These are phyloP conservation scores for Pseudocercospora fijiensis DNA, from an alignment of 2,329 filamentous ascomycete genomes.

Conservation along the genomic window DNA sequence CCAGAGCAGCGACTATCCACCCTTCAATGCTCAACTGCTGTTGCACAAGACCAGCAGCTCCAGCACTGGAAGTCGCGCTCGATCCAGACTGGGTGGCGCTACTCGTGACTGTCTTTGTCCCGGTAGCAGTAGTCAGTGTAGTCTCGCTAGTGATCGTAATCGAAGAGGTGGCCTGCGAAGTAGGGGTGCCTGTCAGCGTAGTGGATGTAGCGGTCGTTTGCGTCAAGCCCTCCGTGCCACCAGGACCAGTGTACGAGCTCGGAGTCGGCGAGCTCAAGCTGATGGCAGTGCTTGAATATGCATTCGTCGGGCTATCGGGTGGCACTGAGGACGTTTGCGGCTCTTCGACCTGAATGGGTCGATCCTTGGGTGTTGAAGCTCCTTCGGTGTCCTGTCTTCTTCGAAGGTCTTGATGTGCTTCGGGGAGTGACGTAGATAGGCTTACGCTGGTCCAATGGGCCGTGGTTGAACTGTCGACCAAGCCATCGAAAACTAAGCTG, in stretches of 20 bases:
- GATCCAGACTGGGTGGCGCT: background rate
- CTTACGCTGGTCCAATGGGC: constrained; percentile 11
- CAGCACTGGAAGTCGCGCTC: background rate
- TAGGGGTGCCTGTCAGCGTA: background rate
- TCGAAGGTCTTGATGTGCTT: background rate
- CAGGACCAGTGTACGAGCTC: background rate
- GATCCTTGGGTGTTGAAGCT: background rate
- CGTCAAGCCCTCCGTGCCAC: background rate
- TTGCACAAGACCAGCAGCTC: background rate
- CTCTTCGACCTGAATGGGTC: background rate
- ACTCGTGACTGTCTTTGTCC: background rate
- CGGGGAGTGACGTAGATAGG: background rate
- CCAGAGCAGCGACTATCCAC: background rate
- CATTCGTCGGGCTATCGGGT: background rate
- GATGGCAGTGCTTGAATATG: background rate
- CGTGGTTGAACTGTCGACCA: constrained; percentile 21
- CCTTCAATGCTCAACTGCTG: background rate
- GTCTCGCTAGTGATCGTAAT: background rate
- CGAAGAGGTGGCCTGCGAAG: background rate
- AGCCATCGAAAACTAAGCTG: constrained; percentile 23
- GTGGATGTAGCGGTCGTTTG: background rate
- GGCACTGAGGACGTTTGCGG: background rate
- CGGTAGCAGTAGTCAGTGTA: background rate
- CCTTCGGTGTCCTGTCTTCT: background rate
- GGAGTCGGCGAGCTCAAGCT: background rate